Base-by-base conservation (phyloP, 768 basidiomycete genomes). In the Clitopilus passeckerianus region DNA sequence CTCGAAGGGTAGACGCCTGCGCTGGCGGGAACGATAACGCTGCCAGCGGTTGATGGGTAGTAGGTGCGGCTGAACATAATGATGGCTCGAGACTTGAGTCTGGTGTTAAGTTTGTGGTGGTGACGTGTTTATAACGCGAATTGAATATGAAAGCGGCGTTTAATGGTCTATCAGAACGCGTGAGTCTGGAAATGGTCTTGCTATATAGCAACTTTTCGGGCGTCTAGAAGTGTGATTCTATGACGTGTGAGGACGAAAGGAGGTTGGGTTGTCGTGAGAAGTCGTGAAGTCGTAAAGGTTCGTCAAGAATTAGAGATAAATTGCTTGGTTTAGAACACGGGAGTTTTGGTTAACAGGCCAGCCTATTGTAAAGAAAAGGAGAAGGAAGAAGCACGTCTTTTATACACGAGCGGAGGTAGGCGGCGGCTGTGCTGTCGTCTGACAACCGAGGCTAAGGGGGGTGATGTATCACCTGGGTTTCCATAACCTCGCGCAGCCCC, bases 11-110 rank as follows among this genome's bases (percentile, higher is more conserved):
- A 18, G 46, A 50, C 60, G 57, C 59, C 64, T 56, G 57, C 57
- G 58, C 63, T 62, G 14, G 35, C 57, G 1, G 66, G 63, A n/a
- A 67, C 57, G 12, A 67, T 56, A 27, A 67, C 60, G 59, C 64
- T 65, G 46, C 66, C 64, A 46, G 64, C 59, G 27, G 60, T 20
- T 14, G 60, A 61, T 24, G 64, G 65, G 50, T 60, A 64, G 60
- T 65, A 66, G 53, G 62, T 62, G 53, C 59, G 64, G 34, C 44
- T 23, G 59, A 60, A 65, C 64, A 65, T n/a, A n/a, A n/a, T 65
- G 16, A 22, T 50, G 46, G 22, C 12, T 50, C 10, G 27, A 30
- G 27, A 30, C n/a, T 12, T 50, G n/a, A 22, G 46, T 23, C 18
- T 50, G 46, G 46, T 41, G 46, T 50, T 18, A n/a, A 23, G 5